Percentiles rank a stretch among this genome's conserved stretches.
phyloP scores from a whole-genome alignment of 208 protist genomes.

The Leishmania guyanensis region DNA sequence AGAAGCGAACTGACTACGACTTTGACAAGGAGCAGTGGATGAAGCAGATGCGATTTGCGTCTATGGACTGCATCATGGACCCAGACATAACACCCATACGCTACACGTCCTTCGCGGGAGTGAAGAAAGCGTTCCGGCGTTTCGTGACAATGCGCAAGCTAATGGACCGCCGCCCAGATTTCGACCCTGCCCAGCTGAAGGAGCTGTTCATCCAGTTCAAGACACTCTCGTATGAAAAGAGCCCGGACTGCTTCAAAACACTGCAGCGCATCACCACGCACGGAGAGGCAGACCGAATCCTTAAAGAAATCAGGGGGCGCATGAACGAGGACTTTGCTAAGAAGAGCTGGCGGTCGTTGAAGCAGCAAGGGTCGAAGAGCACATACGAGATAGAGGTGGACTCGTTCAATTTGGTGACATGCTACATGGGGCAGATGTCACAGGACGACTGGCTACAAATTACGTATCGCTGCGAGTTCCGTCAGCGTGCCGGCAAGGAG shows the following conservation, averaged over 20 bases:
- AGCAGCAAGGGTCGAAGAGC: slow-evolving; percentile 57
- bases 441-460: slow-evolving; percentile 92
- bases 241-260: slow-evolving; percentile 58
- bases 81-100: slow-evolving; percentile 83
- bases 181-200: slow-evolving; percentile 66
- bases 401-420: slow-evolving; percentile 83
- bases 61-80: slow-evolving; percentile 94
- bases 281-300: slow-evolving; percentile 82
- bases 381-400: slow-evolving; percentile 88
- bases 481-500: slow-evolving; percentile 56
- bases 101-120: slow-evolving; percentile 75
- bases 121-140: slow-evolving; percentile 74
- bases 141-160: slow-evolving; percentile 92
- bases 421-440: slow-evolving; percentile 91
- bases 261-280: slow-evolving; percentile 89
- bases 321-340: slow-evolving; percentile 89
- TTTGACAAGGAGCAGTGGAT: slow-evolving; percentile 93
- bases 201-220: slow-evolving; percentile 80
- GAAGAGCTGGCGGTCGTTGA: slow-evolving; percentile 89
- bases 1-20: slow-evolving; percentile 90
- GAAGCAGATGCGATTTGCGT: slow-evolving; percentile 92
- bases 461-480: slow-evolving; percentile 85
- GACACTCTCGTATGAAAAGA: slow-evolving; percentile 62
- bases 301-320: slow-evolving; percentile 71
- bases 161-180: slow-evolving; percentile 83